A percentile compares a stretch with the other conserved stretches of the same genome.
phyloP scores from a whole-genome alignment of 2,329 filamentous ascomycete genomes.

The Aureobasidium sp. region DNA sequence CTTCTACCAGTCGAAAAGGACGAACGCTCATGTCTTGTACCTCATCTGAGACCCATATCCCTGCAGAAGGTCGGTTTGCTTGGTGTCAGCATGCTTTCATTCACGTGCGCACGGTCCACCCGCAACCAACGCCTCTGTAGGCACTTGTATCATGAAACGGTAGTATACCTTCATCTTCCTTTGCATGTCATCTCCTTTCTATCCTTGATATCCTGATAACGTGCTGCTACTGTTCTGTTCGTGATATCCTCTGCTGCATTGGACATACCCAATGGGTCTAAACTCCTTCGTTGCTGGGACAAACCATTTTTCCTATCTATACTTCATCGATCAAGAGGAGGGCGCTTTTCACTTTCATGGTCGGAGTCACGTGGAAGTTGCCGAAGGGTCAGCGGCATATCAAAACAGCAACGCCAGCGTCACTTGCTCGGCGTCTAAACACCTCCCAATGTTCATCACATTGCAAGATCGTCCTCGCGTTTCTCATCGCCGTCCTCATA shows the following conservation, averaged over 20 bases:
- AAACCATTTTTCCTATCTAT: background rate
- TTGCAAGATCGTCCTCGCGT: background rate
- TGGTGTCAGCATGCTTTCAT: conserved; percentile 5
- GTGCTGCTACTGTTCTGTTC: background rate
- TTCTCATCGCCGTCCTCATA: background rate
- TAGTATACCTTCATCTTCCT: background rate
- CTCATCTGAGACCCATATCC: background rate
- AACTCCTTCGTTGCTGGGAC: background rate
- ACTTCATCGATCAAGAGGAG: background rate
- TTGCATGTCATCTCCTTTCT: background rate
- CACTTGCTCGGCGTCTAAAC: background rate
- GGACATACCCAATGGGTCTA: background rate
- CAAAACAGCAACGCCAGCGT: background rate
- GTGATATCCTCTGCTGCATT: background rate
- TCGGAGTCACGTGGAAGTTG: background rate
- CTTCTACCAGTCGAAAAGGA: background rate
- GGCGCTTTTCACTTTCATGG: background rate
- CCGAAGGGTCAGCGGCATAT: background rate
- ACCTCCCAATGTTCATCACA: background rate
- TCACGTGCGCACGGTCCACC: background rate
- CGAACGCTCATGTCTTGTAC: background rate
- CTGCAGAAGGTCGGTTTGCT: background rate
- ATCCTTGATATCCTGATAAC: background rate
- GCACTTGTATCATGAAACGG: background rate
- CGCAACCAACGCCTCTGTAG: background rate